These are phyloP conservation scores for Phytopythium oedochilum DNA, from an alignment of 352 stramenopile species.

Conservation along the genomic window DNA sequence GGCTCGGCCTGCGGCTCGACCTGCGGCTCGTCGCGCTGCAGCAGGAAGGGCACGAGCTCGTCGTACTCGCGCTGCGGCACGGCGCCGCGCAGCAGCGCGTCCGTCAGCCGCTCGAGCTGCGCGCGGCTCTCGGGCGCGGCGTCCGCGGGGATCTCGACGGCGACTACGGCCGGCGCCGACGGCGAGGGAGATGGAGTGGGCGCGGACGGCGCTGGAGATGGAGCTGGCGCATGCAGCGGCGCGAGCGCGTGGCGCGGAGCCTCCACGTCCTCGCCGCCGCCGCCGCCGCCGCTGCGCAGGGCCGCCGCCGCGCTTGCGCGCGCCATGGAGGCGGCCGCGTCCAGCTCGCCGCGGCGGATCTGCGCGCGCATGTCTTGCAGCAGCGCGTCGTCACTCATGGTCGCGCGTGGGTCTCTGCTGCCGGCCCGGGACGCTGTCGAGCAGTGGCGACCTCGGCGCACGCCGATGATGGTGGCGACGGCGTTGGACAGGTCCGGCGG, in stretches of 20 bases:
- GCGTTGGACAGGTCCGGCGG: neutral
- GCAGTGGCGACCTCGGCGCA: too few species aligned
- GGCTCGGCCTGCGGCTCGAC: too few species aligned
- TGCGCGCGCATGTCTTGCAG: neutral
- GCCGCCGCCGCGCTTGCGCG: neutral
- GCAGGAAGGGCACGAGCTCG: slow-evolving; percentile 31
- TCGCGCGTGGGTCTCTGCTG: neutral
- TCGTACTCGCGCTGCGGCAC: slow-evolving; percentile 32
- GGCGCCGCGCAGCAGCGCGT: slow-evolving; percentile 25
- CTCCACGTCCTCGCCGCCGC: neutral
- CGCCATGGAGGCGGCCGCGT: neutral
- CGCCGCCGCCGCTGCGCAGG: neutral
- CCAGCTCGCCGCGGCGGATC: neutral
- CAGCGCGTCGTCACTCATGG: neutral
- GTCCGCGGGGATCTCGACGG: neutral
- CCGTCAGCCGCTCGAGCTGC: slow-evolving; percentile 30
- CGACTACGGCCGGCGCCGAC: neutral
- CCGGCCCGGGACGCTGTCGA: too few species aligned
- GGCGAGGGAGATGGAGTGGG: neutral
- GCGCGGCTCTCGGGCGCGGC: slow-evolving; percentile 11
- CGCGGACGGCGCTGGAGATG: too few species aligned
- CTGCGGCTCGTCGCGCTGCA: slow-evolving; percentile 4
- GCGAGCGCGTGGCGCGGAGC: neutral
- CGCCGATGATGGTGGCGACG: neutral
- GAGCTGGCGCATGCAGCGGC: neutral